Conservation (phyloP, 345 rosid species). For the Stellera chamaejasme region DNA sequence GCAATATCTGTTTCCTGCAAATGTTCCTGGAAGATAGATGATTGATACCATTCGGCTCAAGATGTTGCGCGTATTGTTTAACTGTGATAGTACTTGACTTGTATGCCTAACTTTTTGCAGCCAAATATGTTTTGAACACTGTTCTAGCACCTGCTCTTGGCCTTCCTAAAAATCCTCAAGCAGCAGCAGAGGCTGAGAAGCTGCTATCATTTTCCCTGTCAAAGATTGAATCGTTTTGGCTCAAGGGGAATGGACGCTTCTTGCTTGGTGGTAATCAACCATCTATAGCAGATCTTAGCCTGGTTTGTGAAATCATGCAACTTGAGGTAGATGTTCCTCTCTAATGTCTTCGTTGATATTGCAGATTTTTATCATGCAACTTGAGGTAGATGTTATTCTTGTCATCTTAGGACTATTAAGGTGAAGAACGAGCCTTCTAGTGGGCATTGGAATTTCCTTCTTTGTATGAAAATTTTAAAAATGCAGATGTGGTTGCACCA, state of each 20-base stretch:
- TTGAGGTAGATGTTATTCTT: too few species aligned
- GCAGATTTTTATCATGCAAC: too few species aligned
- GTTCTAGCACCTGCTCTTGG: slow-evolving; percentile 51
- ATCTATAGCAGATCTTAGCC: slow-evolving; percentile 80
- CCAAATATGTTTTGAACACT: slow-evolving; percentile 31
- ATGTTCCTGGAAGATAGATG: too few species aligned
- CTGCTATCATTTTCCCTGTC: slow-evolving; percentile 41
- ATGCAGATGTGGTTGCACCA: too few species aligned
- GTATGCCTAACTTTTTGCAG: slow-evolving; percentile 29
- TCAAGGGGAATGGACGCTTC: slow-evolving; percentile 57
- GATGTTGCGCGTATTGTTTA: background rate
- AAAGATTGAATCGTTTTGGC: slow-evolving; percentile 71
- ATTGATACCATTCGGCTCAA: too few species aligned
- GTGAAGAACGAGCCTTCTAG: too few species aligned
- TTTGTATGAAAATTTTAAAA: too few species aligned
- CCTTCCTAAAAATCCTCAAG: slow-evolving; percentile 37
- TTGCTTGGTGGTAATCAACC: slow-evolving; percentile 70
- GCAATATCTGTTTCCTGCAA: too few species aligned
- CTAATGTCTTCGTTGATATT: too few species aligned
- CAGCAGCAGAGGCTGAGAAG: slow-evolving; percentile 64
- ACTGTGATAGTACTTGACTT: slow-evolving; percentile 9
- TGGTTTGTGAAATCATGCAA: slow-evolving; percentile 75
- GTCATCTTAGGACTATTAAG: too few species aligned
- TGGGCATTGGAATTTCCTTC: too few species aligned
- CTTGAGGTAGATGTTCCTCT: slow-evolving; percentile 39